phyloP scores from a whole-genome alignment of 2,329 filamentous ascomycete species.

The Monosporascus sp. region DNA sequence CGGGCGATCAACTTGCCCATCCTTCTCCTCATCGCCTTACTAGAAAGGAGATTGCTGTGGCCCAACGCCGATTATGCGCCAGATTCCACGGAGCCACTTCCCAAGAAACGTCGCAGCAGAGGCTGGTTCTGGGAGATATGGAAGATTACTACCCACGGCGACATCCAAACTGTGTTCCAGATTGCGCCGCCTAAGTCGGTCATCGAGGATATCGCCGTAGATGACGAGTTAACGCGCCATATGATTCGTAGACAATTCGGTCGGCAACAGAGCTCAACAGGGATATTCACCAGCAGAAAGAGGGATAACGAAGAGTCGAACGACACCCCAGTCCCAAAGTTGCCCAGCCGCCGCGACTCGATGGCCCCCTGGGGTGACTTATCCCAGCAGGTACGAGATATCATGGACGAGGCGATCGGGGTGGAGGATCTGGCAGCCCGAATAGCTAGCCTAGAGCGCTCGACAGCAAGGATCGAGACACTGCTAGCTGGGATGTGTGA shows the following conservation, averaged over 20 bases:
- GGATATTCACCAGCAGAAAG: constrained; percentile 8
- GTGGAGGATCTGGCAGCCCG: constrained; percentile 38
- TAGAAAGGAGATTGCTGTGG: constrained; percentile 69
- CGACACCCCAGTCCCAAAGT: constrained; percentile 16
- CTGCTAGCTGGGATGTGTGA: constrained; percentile 36
- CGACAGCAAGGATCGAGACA: constrained; percentile 42
- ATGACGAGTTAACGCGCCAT: constrained; percentile 54
- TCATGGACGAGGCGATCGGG: constrained; percentile 43
- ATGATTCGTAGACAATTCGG: constrained; percentile 54
- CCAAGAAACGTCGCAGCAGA: constrained; percentile 20
- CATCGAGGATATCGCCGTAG: constrained; percentile 50
- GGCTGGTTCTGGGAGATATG: constrained; percentile 62
- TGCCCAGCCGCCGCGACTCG: constrained; percentile 47
- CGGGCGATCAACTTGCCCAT: constrained; percentile 71
- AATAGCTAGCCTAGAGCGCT: constrained; percentile 45
- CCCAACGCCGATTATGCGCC: constrained; percentile 25
- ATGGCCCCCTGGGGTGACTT: constrained; percentile 48
- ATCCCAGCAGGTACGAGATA: constrained; percentile 43
- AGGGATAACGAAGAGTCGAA: constrained; percentile 5
- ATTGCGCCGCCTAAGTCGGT: constrained; percentile 60
- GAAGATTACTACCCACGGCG: constrained; percentile 64
- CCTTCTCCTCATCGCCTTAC: constrained; percentile 63
- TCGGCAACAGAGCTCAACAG: constrained; percentile 36
- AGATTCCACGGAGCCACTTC: constrained; percentile 14
- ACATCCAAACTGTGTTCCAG: constrained; percentile 69